Percentiles rank a stretch among this genome's conserved stretches.
Evolutionary conservation across 1,284 basidiomycete species (phyloP).

Genomic region (Phlebopus sp.): DNA sequence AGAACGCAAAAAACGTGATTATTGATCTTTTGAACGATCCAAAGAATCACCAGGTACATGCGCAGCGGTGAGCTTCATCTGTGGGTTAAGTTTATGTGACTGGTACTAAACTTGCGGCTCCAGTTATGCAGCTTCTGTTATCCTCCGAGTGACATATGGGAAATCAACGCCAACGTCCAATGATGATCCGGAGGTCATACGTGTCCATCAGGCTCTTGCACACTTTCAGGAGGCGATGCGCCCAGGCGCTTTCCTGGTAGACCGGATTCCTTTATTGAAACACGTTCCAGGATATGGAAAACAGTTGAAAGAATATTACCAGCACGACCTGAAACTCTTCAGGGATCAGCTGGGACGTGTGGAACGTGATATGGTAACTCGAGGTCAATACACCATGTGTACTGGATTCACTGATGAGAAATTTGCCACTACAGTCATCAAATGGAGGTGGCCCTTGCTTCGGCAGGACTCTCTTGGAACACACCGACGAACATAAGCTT

Average conservation of each 20-base stretch:
- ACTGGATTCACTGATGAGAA: neutral
- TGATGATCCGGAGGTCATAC: conserved; percentile 54
- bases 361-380: conserved; percentile 41
- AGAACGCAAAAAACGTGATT: conserved; percentile 36
- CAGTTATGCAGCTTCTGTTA: conserved; percentile 62
- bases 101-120: neutral
- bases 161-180: conserved; percentile 48
- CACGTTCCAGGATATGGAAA: conserved; percentile 28
- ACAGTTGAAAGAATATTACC: conserved; percentile 39
- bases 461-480: conserved; percentile 52
- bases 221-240: conserved; percentile 49
- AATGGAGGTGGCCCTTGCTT: conserved; percentile 45
- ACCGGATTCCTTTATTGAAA: conserved; percentile 53
- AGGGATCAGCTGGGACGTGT: conserved; percentile 47
- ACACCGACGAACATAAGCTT: conserved; percentile 44
- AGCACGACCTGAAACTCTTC: conserved; percentile 55
- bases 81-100: neutral
- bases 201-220: conserved; percentile 47
- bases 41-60: conserved; percentile 33
- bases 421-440: conserved; percentile 20
- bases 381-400: neutral
- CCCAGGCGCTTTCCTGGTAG: conserved; percentile 59
- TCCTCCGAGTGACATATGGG: conserved; percentile 65
- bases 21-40: conserved; percentile 39
- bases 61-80: conserved; percentile 23